phyloP scores from a whole-genome alignment of 805 yeast genomes.

The Cyberlindnera mrakii region DNA sequence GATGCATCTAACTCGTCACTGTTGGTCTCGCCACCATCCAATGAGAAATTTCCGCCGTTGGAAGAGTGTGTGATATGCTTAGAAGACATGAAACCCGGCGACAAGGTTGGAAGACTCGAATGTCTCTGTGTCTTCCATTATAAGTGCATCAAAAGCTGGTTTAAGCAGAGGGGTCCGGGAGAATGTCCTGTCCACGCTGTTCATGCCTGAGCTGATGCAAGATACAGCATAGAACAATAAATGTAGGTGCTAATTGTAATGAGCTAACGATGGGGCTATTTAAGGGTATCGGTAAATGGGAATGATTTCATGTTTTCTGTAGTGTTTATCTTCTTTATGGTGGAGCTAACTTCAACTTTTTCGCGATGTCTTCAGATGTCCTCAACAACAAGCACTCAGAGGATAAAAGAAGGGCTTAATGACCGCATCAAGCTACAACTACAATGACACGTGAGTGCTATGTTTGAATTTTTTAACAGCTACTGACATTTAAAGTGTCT shows the following conservation, averaged over 20 bases:
- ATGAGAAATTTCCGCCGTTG: conserved; percentile 23
- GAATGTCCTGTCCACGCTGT: conserved; percentile 81
- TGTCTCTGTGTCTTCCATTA: conserved; percentile 94
- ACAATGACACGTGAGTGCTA: conserved; percentile 20
- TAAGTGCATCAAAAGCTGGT: conserved; percentile 88
- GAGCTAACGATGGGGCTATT: too few relatives aligned
- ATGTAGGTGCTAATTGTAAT: too few relatives aligned
- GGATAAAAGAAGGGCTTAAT: not conserved
- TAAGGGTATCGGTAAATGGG: not conserved
- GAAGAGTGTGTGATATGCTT: conserved; percentile 92
- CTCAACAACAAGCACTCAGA: too few relatives aligned
- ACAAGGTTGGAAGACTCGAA: conserved; percentile 85
- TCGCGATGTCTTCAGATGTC: too few relatives aligned
- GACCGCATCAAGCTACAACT: conserved; percentile 6
- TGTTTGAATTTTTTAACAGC: not conserved
- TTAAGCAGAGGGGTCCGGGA: conserved; percentile 74
- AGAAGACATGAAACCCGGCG: conserved; percentile 82
- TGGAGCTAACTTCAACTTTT: too few relatives aligned
- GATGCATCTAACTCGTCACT: conserved; percentile 15
- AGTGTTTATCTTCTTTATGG: not conserved
- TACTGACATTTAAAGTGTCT: conserved; percentile 25
- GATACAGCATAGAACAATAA: too few relatives aligned
- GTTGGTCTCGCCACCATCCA: conserved; percentile 1
- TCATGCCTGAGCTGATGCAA: conserved; percentile 20
- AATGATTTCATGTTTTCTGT: not conserved